These are phyloP conservation scores for Diaporthe capsici DNA, from an alignment of 2,329 filamentous ascomycete species.

Conservation along the genomic window DNA sequence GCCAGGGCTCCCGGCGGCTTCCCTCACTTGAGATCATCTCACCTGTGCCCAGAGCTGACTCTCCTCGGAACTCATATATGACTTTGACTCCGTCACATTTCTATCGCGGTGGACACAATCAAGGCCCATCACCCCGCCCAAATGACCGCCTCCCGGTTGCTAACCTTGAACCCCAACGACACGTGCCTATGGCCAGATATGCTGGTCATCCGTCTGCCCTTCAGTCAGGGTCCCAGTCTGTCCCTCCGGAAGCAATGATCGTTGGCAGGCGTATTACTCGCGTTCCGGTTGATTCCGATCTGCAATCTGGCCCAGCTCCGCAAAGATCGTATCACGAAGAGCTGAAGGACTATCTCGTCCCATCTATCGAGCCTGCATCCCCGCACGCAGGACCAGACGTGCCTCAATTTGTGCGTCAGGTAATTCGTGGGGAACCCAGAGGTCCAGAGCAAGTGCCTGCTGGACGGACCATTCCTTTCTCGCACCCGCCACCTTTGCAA, in stretches of 20 bases:
- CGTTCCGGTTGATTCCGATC: slow-evolving; percentile 36
- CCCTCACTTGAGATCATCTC: slow-evolving; percentile 36
- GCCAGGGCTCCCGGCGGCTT: slow-evolving; percentile 40
- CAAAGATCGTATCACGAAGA: slow-evolving; percentile 47
- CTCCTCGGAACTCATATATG: slow-evolving; percentile 36
- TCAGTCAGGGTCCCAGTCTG: slow-evolving; percentile 11
- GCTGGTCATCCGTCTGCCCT: not conserved
- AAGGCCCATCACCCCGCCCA: slow-evolving; percentile 9
- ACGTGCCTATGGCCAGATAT: slow-evolving; percentile 17
- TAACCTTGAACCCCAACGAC: slow-evolving; percentile 27
- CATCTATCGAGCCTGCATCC: slow-evolving; percentile 61
- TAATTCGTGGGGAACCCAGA: slow-evolving; percentile 30
- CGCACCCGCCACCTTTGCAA: slow-evolving; percentile 1
- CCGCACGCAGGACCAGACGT: slow-evolving; percentile 46
- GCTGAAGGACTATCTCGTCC: slow-evolving; percentile 60
- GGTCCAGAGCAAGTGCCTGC: slow-evolving; percentile 42
- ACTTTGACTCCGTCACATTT: slow-evolving; percentile 40
- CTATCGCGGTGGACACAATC: slow-evolving; percentile 16
- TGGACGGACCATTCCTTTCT: slow-evolving; percentile 29
- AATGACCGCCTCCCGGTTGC: slow-evolving; percentile 21
- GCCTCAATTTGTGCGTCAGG: slow-evolving; percentile 36
- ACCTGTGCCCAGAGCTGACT: slow-evolving; percentile 36
- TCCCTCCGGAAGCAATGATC: slow-evolving; percentile 33
- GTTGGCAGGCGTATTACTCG: slow-evolving; percentile 36
- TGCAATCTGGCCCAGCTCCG: slow-evolving; percentile 27